These are phyloP conservation scores for Umbilicaria muhlenbergii DNA, from an alignment of 495 filamentous ascomycete species.

Conservation along the genomic window DNA sequence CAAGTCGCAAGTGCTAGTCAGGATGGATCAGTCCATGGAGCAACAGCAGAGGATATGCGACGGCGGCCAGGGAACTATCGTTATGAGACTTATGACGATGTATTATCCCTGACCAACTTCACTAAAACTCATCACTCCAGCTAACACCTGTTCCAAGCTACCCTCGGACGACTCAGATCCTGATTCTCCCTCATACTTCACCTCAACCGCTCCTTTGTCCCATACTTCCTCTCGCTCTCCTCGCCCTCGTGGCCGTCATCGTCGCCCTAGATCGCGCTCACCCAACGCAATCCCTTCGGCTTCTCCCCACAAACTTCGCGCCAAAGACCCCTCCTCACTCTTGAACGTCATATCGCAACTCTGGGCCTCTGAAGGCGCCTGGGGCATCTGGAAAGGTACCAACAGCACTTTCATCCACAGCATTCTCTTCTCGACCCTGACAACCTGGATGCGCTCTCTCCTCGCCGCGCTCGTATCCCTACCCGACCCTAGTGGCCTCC, in stretches of 20 bases:
- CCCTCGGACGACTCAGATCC: constrained; percentile 50
- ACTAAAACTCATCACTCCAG: neutral
- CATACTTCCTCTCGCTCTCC: constrained; percentile 37
- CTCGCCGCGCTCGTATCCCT: constrained; percentile 71
- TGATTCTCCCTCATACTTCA: constrained; percentile 79
- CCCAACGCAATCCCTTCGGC: constrained; percentile 19
- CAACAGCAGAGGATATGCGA: constrained; percentile 12
- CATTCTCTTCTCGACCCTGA: constrained; percentile 66
- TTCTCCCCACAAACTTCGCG: constrained; percentile 43
- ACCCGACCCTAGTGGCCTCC: constrained; percentile 53
- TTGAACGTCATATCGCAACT: constrained; percentile 66
- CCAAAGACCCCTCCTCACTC: constrained; percentile 57
- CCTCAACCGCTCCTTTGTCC: constrained; percentile 44
- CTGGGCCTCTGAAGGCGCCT: constrained; percentile 78
- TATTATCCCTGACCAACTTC: constrained; percentile 15
- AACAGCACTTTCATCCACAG: constrained; percentile 85
- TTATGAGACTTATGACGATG: constrained; percentile 30
- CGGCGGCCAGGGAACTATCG: constrained; percentile 21
- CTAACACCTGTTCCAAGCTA: constrained; percentile 14
- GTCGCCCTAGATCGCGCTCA: constrained; percentile 27
- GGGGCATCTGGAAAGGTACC: constrained; percentile 88
- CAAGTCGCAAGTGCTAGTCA: constrained; percentile 24
- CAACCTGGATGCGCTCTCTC: constrained; percentile 71
- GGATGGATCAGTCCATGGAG: constrained; percentile 9
- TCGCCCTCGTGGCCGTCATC: constrained; percentile 9